These are phyloP conservation scores for Neopestalotiopsis rosae DNA, from an alignment of 2,329 filamentous ascomycete genomes.

Conservation along the genomic window DNA sequence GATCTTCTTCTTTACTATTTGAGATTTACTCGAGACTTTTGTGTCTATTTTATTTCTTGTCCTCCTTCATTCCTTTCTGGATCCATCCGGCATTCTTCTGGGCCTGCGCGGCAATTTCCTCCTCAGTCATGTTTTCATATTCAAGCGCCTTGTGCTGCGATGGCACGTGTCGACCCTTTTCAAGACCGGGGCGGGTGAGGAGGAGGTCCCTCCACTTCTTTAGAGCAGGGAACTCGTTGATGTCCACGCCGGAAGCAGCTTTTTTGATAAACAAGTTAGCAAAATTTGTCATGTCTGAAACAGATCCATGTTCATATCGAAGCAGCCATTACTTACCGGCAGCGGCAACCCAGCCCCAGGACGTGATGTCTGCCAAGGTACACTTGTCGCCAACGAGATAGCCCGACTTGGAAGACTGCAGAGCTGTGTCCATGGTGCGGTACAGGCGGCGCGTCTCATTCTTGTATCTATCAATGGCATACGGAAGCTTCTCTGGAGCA, in stretches of 20 bases:
- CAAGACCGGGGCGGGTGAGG: constrained; percentile 55
- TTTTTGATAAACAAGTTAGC: neutral
- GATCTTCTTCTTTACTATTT: too few relatives aligned
- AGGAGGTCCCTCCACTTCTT: constrained; percentile 68
- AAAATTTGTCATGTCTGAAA: too few relatives aligned
- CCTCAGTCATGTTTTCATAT: constrained; percentile 40
- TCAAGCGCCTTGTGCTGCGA: constrained; percentile 62
- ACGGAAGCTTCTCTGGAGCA: constrained; percentile 20
- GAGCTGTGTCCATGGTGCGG: constrained; percentile 16
- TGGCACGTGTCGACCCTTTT: constrained; percentile 64
- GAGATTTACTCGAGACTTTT: too few relatives aligned
- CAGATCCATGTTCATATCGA: too few relatives aligned
- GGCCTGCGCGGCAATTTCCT: constrained; percentile 58
- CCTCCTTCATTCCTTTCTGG: constrained; percentile 66
- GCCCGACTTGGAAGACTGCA: constrained; percentile 13
- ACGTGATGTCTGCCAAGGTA: constrained; percentile 13
- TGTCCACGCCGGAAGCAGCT: constrained; percentile 65
- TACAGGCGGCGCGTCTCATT: constrained; percentile 14
- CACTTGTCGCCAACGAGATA: constrained; percentile 16
- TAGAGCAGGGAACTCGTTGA: constrained; percentile 66
- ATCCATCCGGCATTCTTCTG: constrained; percentile 61
- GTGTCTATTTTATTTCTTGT: constrained; percentile 49
- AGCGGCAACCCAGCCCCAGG: constrained; percentile 16
- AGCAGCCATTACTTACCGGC: constrained; percentile 1
- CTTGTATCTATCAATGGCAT: constrained; percentile 9